Evolutionary conservation across 2,329 filamentous ascomycete species (phyloP), one percentile per base, ranked within the genome.

Genomic region (Ceratocystiopsis minuta): DNA sequence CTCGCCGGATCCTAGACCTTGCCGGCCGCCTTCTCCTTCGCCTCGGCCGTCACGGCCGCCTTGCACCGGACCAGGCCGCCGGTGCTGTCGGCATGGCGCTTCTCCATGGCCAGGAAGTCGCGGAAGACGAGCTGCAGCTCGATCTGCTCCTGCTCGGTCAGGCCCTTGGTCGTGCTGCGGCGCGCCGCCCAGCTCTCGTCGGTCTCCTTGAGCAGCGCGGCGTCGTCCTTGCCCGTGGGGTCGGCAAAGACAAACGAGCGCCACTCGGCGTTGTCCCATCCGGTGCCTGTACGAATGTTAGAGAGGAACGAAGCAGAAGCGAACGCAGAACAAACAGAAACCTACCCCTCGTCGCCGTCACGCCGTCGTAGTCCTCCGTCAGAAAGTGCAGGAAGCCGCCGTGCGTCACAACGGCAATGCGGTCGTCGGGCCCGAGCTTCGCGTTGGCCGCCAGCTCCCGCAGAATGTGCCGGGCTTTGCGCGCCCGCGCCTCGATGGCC

Each of bases 351-450:
- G 9, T 13, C 5, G 64, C 51, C 51, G 60, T 55, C 18, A 70
- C 68, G 36, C 75, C 80, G 42, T 74, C 65, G 74, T 78, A 92
- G 53, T 93, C 85, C 50, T 86, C 73, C 0, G 83, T 90, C 48
- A 94, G 62, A 52, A 84, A 92, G 57, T 94, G 86, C 52, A 93
- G 56, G 40, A 44, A 46, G 12, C 39, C 34, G 34, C 36, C 35
- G 44, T 49, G 46, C 36, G 45, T 41, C 6, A 43, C 43, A 10
- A 42, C 43, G 28, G 34, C 45, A 24, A 93, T 71, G 50, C 88
- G 71, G 4, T 62, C 64, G 52, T 81, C 75, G 0, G 49, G 33
- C 7, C 33, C 54, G 9, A 4, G 60, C 1, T 55, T 56, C 24
- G 53, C 51, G 10, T 33, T 12, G 65, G 58, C 33, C 62, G 67